Conservation (phyloP, 805 yeast genomes). For the Candida ipomoeae region DNA sequence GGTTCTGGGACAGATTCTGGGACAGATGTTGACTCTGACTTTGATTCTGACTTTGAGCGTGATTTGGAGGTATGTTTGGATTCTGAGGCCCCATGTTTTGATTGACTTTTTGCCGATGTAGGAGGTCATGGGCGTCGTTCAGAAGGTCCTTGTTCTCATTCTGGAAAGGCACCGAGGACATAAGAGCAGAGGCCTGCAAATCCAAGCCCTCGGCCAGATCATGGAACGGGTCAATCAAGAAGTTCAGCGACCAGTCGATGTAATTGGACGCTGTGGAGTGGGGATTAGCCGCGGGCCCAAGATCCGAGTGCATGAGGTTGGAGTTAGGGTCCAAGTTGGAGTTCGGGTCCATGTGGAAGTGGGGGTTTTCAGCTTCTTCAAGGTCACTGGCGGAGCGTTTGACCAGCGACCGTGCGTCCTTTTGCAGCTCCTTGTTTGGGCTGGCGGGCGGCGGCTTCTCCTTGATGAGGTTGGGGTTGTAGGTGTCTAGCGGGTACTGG, state of each 20-base stretch:
- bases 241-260: conserved; percentile 31
- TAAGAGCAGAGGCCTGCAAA: conserved; percentile 13
- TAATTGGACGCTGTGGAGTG: conserved; percentile 4
- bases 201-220: conserved; percentile 34
- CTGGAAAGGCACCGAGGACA: conserved; percentile 1
- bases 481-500: conserved; percentile 5
- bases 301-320: conserved; percentile 1
- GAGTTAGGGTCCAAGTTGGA: not conserved
- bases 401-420: not conserved
- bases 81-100: not conserved
- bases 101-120: not conserved
- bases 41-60: not conserved
- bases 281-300: not conserved
- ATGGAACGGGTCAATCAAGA: conserved; percentile 29
- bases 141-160: not conserved
- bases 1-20: no score
- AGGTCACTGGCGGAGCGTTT: not conserved
- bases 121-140: not conserved
- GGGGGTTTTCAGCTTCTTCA: not conserved
- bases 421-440: not conserved
- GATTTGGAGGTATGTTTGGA: not conserved
- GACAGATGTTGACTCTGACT: no score
- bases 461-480: conserved; percentile 3
- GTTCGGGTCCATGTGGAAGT: conserved; percentile 1
- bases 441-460: not conserved